Evolutionary conservation across 805 yeast species (phyloP).

Genomic region (Sungouiella thailandica): DNA sequence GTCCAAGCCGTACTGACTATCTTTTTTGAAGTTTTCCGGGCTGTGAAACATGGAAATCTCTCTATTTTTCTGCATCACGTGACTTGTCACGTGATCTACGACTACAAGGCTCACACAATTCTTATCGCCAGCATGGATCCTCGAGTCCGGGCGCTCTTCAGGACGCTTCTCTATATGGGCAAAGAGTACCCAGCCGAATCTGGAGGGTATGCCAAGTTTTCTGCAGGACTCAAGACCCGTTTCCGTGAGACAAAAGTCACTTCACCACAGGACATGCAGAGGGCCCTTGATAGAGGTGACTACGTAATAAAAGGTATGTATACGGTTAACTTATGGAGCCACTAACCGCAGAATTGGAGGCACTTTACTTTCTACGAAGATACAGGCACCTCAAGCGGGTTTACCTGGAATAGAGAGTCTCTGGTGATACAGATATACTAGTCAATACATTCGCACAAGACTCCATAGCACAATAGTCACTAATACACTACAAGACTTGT

Average conservation of each 20-base stretch:
- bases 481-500: no score
- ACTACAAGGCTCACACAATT: no score
- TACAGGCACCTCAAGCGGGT: slow-evolving; percentile 31
- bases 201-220: slow-evolving; percentile 26
- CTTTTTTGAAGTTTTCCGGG: no score
- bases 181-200: slow-evolving; percentile 29
- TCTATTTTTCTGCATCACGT: no score
- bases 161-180: slow-evolving; percentile 29
- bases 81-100: no score
- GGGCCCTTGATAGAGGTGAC: slow-evolving; percentile 26
- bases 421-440: no score
- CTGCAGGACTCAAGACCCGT: slow-evolving; percentile 14
- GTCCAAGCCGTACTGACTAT: no score
- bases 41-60: no score
- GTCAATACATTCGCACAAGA: no score
- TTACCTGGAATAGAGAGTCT: slow-evolving; percentile 24
- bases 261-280: slow-evolving; percentile 14
- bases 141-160: slow-evolving; percentile 14
- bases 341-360: slow-evolving; percentile 26
- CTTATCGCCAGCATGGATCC: slow-evolving; percentile 10
- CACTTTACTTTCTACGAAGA: slow-evolving; percentile 25
- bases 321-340: not conserved
- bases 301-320: slow-evolving; percentile 22
- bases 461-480: no score
- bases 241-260: slow-evolving; percentile 15